phyloP scores from a whole-genome alignment of 148 eudicot genomes.

The Heliosperma pusillum region DNA sequence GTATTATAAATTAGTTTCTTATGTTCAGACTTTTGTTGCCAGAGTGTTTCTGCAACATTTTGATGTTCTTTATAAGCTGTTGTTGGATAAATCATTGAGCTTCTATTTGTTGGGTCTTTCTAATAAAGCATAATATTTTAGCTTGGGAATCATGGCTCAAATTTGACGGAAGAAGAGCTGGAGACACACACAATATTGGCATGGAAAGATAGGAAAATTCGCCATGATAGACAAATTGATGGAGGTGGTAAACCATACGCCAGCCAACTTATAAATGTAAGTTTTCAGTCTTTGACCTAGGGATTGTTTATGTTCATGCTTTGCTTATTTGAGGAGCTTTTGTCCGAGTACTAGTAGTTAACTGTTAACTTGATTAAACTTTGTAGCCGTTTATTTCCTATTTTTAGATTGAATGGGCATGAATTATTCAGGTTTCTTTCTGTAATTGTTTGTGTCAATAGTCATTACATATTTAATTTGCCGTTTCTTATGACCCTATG shows the following conservation, averaged over 20 bases:
- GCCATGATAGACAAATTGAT: constrained; percentile 46
- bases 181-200: constrained; percentile 87
- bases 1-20: no score
- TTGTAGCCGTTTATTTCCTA: neutral
- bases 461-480: neutral
- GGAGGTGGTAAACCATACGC: constrained; percentile 39
- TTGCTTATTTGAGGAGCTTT: neutral
- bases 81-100: no score
- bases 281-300: constrained; percentile 24
- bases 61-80: neutral
- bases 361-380: neutral
- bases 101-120: neutral
- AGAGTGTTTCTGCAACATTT: neutral
- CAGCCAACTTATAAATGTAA: constrained; percentile 60
- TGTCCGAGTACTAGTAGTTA: constrained; percentile 8
- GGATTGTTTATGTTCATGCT: neutral
- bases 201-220: constrained; percentile 78
- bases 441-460: no score
- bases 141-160: constrained; percentile 87
- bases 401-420: no score
- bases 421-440: neutral
- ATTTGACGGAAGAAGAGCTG: constrained; percentile 81
- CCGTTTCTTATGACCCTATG: no score
- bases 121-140: constrained; percentile 19
- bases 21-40: neutral